Conservation (phyloP, 768 basidiomycete genomes). For the Xerocomellus chrysenteron region DNA sequence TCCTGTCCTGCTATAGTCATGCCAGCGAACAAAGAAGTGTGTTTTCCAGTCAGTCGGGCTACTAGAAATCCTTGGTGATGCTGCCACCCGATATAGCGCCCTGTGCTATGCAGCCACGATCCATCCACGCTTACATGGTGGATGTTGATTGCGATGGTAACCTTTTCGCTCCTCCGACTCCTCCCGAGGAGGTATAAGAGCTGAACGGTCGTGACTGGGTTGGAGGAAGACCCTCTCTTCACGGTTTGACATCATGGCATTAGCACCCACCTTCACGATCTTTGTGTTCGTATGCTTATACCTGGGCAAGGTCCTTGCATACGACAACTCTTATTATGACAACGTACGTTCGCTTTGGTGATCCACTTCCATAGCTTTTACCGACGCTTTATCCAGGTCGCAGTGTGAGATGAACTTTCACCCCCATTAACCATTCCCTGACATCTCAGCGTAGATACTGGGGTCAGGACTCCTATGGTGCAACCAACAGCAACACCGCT, state of each 20-base stretch:
- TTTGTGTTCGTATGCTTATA: slow-evolving; percentile 4
- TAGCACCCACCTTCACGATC: background rate
- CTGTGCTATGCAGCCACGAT: slow-evolving; percentile 1
- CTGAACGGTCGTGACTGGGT: background rate
- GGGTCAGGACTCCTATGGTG: slow-evolving; percentile 77
- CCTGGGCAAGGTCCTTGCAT: slow-evolving; percentile 36
- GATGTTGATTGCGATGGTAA: background rate
- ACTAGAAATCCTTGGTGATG: slow-evolving; percentile 5
- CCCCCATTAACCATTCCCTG: background rate
- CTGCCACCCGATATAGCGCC: slow-evolving; percentile 13
- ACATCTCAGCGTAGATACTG: slow-evolving; percentile 49
- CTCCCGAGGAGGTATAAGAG: slow-evolving; percentile 20
- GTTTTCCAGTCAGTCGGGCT: background rate
- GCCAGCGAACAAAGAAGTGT: slow-evolving; percentile 7
- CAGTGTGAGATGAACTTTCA: slow-evolving; percentile 42
- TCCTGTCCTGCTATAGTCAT: slow-evolving; percentile 3
- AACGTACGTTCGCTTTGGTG: slow-evolving; percentile 45
- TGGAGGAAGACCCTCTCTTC: background rate
- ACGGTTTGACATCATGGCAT: slow-evolving; percentile 10
- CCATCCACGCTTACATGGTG: slow-evolving; percentile 9
- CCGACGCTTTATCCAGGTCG: slow-evolving; percentile 41
- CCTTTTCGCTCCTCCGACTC: background rate
- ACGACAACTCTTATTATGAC: slow-evolving; percentile 59
- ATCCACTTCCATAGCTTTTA: background rate
- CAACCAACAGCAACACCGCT: slow-evolving; percentile 47